Percentiles rank a stretch among this genome's conserved stretches.
These are phyloP conservation scores for Avena insularis DNA, from an alignment of 176 grass and related monocot species.

Conservation along the genomic window DNA sequence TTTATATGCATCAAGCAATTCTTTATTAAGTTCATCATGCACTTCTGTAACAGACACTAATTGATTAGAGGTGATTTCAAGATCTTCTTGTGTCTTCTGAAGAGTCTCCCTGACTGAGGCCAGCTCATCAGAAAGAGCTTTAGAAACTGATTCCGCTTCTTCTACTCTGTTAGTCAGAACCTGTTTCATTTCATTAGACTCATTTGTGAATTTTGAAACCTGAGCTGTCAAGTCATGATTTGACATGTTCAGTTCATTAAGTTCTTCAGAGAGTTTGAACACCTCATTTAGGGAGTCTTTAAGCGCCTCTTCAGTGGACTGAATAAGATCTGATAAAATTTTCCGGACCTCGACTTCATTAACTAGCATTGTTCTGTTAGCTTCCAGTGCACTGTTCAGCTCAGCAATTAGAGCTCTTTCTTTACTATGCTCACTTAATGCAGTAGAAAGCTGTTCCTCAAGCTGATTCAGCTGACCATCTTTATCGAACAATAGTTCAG, in stretches of 20 bases:
- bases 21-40: slow-evolving; percentile 63
- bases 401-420: slow-evolving; percentile 55
- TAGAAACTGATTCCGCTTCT: slow-evolving; percentile 72
- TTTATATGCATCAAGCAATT: slow-evolving; percentile 81
- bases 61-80: slow-evolving; percentile 61
- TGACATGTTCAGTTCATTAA: slow-evolving; percentile 60
- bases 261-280: slow-evolving; percentile 69
- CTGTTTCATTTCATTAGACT: slow-evolving; percentile 61
- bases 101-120: slow-evolving; percentile 61
- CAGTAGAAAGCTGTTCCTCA: slow-evolving; percentile 74
- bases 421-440: slow-evolving; percentile 58
- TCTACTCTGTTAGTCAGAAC: slow-evolving; percentile 58
- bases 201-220: slow-evolving; percentile 68
- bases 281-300: slow-evolving; percentile 65
- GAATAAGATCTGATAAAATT: slow-evolving; percentile 64
- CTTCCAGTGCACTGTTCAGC: slow-evolving; percentile 65
- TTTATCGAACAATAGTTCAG: slow-evolving; percentile 72
- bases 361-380: slow-evolving; percentile 61
- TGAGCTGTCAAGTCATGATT: slow-evolving; percentile 69
- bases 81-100: slow-evolving; percentile 64
- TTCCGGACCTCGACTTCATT: slow-evolving; percentile 61
- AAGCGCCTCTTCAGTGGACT: slow-evolving; percentile 66
- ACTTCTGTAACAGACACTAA: slow-evolving; percentile 56
- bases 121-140: slow-evolving; percentile 71
- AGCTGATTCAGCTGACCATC: slow-evolving; percentile 64